Conservation (phyloP, 208 protist species). For the Endotrypanum monterogeii region DNA sequence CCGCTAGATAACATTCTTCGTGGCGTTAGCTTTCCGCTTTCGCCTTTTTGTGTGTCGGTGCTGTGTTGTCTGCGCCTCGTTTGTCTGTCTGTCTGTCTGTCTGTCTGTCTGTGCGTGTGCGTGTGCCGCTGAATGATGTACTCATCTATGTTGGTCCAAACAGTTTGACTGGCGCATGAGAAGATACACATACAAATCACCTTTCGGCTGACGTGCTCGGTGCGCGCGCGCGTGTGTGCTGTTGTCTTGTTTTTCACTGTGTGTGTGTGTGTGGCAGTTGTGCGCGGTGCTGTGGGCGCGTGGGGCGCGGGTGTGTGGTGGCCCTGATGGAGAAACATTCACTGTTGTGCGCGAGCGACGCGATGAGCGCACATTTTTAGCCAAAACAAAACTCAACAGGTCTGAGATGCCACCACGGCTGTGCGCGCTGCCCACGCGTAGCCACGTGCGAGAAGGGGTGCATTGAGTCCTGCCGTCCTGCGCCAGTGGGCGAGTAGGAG, state of each 20-base stretch:
- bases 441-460: slow-evolving; percentile 10
- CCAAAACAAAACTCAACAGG: slow-evolving; percentile 35
- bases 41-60: slow-evolving; percentile 1
- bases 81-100: not conserved
- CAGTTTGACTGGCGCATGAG: slow-evolving; percentile 31
- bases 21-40: not conserved
- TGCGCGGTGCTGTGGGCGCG: not conserved
- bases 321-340: slow-evolving; percentile 24
- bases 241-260: not conserved
- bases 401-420: slow-evolving; percentile 15
- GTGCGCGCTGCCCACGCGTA: not conserved
- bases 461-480: slow-evolving; percentile 27
- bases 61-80: too few species aligned
- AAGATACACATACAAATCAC: slow-evolving; percentile 34
- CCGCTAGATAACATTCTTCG: slow-evolving; percentile 10
- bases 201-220: slow-evolving; percentile 25
- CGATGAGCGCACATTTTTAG: slow-evolving; percentile 31
- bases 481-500: slow-evolving; percentile 15
- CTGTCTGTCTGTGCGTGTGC: not conserved
- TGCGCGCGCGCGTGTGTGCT: not conserved
- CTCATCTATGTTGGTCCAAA: slow-evolving; percentile 35
- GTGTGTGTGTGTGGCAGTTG: not conserved
- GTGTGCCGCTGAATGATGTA: slow-evolving; percentile 18
- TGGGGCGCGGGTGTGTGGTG: slow-evolving; percentile 2
- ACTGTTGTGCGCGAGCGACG: slow-evolving; percentile 23